Conservation (phyloP, 2,329 filamentous ascomycete genomes). For the Aspergillus ruber region DNA sequence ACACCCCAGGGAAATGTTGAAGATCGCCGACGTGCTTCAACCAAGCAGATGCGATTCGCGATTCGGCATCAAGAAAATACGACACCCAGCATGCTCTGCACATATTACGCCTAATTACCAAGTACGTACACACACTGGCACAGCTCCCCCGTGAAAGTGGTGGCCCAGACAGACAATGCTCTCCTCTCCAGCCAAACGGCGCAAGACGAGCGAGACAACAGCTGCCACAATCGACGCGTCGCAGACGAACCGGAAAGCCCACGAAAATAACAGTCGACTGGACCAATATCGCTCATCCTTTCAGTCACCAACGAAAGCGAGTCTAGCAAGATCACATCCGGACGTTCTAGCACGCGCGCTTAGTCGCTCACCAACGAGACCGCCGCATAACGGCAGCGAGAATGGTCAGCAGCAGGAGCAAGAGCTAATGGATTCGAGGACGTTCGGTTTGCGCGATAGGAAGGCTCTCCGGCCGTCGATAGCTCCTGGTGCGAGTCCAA, state of each 20-base stretch:
- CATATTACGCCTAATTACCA: neutral
- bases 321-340: conserved; percentile 56
- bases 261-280: conserved; percentile 14
- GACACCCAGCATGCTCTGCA: neutral
- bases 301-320: conserved; percentile 61
- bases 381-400: conserved; percentile 11
- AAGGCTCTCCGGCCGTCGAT: conserved; percentile 33
- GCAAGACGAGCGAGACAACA: conserved; percentile 54
- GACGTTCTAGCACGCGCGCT: conserved; percentile 47
- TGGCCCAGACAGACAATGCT: conserved; percentile 2
- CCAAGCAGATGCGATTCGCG: neutral
- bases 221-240: conserved; percentile 39
- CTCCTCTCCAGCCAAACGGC: conserved; percentile 56
- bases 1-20: conserved; percentile 10
- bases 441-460: conserved; percentile 28
- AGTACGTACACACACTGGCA: neutral
- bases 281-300: conserved; percentile 49
- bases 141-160: neutral
- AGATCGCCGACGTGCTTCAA: neutral
- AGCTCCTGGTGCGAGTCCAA: conserved; percentile 22
- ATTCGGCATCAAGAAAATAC: neutral
- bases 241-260: conserved; percentile 27
- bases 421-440: conserved; percentile 12
- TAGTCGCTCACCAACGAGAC: conserved; percentile 33
- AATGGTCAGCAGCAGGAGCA: conserved; percentile 8